These are phyloP conservation scores for Globisporangium nunn DNA, from an alignment of 352 stramenopile genomes.

Conservation along the genomic window DNA sequence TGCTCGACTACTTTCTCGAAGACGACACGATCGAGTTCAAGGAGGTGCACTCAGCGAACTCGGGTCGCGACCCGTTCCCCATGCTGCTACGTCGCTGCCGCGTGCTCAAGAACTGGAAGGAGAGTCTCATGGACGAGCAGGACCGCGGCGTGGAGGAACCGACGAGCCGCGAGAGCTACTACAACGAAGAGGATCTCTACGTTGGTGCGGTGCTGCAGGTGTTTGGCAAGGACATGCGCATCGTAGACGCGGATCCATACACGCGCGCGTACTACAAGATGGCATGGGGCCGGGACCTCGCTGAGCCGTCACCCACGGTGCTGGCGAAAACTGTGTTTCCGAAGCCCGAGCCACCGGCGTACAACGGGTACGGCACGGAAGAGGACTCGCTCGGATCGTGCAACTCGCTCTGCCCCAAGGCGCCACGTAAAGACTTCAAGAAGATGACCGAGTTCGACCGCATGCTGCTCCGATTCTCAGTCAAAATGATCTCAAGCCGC, in stretches of 20 bases:
- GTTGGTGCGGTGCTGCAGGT: conserved; percentile 65
- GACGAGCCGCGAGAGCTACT: conserved; percentile 53
- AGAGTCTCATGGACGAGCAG: conserved; percentile 62
- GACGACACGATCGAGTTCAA: conserved; percentile 89
- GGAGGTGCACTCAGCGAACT: conserved; percentile 74
- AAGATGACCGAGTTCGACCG: conserved; percentile 74
- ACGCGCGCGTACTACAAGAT: conserved; percentile 72
- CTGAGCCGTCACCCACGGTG: conserved; percentile 29
- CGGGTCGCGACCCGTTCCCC: conserved; percentile 75
- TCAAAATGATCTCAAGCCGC: conserved; percentile 59
- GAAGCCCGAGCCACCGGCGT: conserved; percentile 50
- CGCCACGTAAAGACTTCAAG: conserved; percentile 73
- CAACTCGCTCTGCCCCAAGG: conserved; percentile 54
- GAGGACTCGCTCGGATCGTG: conserved; percentile 72
- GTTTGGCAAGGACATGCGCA: conserved; percentile 51
- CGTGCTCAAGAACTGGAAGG: conserved; percentile 62
- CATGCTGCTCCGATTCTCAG: conserved; percentile 70
- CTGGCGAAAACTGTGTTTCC: conserved; percentile 40
- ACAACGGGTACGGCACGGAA: conserved; percentile 73
- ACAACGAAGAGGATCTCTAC: conserved; percentile 58
- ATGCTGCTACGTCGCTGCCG: conserved; percentile 55
- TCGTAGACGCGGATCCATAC: conserved; percentile 76
- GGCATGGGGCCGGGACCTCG: conserved; percentile 49
- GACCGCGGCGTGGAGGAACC: conserved; percentile 73
- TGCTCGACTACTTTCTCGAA: conserved; percentile 82